Conservation (phyloP, 306 rosid species). For the peach (Prunus persica) region Prunus_persica_NCBIv2 NC_034010.1:3873501-3874000, state of each 20-base stretch:
- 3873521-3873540: background rate
- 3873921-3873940: no score
- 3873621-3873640: background rate
- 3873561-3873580: background rate
- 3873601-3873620: background rate
- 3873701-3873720: background rate
- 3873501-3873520: slow-evolving; percentile 22
- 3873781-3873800: background rate
- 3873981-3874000: background rate
- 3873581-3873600: background rate
- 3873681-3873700: background rate
- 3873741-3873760: background rate
- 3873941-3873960: no score
- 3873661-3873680: background rate
- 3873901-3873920: background rate
- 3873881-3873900: background rate
- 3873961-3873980: background rate
- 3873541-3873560: background rate
- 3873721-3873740: background rate
- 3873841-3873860: no score
- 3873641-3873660: background rate
- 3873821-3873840: no score
- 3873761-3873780: background rate
- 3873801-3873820: background rate
- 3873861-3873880: background rate